A percentile compares a stretch with the other conserved stretches of the same genome.
Conservation (phyloP, 2,329 filamentous ascomycete genomes). For the Proliferodiscus dingleyae region DNA sequence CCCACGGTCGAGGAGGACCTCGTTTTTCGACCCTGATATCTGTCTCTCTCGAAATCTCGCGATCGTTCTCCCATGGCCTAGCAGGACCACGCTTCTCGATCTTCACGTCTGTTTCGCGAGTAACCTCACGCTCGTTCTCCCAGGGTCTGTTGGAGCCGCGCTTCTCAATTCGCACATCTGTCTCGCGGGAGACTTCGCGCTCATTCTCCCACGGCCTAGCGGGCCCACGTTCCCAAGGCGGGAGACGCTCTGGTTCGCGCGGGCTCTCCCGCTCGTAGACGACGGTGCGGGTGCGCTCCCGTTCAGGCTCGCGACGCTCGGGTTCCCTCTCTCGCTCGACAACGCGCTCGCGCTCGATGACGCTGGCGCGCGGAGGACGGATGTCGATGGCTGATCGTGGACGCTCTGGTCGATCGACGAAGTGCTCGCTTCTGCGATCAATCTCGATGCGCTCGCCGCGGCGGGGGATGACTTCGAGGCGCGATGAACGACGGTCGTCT, state of each 20-base stretch:
- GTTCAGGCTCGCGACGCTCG: conserved; percentile 28
- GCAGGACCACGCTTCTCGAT: conserved; percentile 22
- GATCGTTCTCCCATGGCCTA: conserved; percentile 13
- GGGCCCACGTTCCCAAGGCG: conserved; percentile 32
- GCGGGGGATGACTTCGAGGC: conserved; percentile 23
- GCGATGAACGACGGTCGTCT: conserved; percentile 24
- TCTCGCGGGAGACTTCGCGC: conserved; percentile 23
- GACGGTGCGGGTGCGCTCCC: conserved; percentile 30
- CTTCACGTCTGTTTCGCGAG: conserved; percentile 25
- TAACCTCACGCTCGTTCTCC: conserved; percentile 19
- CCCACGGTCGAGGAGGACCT: conserved; percentile 21
- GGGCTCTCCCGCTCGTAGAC: conserved; percentile 41
- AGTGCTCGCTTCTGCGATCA: conserved; percentile 28
- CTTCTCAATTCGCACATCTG: conserved; percentile 25
- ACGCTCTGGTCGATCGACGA: conserved; percentile 20
- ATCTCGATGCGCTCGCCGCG: conserved; percentile 27
- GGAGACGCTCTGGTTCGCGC: conserved; percentile 29
- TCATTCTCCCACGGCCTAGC: conserved; percentile 26
- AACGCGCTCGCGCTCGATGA: conserved; percentile 18
- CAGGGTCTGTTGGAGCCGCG: conserved; percentile 22
- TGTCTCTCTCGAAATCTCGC: too few relatives aligned
- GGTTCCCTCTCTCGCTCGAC: conserved; percentile 27
- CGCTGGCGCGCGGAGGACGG: conserved; percentile 19
- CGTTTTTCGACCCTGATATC: conserved; percentile 22
- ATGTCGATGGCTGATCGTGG: conserved; percentile 26